phyloP scores from a whole-genome alignment of 2,329 filamentous ascomycete species.

The Zopfia rhizophila region DNA sequence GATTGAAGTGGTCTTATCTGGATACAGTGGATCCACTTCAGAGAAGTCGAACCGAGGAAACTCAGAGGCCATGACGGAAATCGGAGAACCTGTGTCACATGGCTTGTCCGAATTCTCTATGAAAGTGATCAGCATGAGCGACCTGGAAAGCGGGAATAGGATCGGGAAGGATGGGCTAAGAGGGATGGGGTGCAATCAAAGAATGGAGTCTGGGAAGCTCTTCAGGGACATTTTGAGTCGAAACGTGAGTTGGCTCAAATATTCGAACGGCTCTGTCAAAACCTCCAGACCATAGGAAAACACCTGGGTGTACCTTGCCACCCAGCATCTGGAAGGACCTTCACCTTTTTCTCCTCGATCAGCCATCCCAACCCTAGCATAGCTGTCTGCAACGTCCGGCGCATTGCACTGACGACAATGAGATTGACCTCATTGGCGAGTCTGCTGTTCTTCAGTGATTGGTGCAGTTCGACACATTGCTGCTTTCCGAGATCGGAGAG shows the following conservation, averaged over 20 bases:
- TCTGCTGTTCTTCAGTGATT: slow-evolving; percentile 47
- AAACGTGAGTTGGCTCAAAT: too few relatives aligned
- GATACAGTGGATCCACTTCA: slow-evolving; percentile 67
- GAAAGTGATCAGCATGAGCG: background rate
- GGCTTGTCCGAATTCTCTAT: slow-evolving; percentile 60
- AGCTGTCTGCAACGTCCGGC: slow-evolving; percentile 72
- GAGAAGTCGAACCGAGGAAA: slow-evolving; percentile 69
- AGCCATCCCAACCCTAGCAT: slow-evolving; percentile 68
- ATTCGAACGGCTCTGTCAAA: too few relatives aligned
- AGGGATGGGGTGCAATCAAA: background rate
- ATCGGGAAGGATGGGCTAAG: background rate
- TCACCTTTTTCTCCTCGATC: slow-evolving; percentile 57
- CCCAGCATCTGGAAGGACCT: slow-evolving; percentile 66
- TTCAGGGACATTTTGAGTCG: too few relatives aligned
- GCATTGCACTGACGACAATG: slow-evolving; percentile 73
- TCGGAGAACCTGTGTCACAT: slow-evolving; percentile 69
- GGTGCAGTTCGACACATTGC: slow-evolving; percentile 54
- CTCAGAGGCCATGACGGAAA: slow-evolving; percentile 56
- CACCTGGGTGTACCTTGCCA: slow-evolving; percentile 76
- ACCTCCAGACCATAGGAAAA: background rate
- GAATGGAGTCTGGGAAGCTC: too few relatives aligned
- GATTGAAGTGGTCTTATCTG: slow-evolving; percentile 66
- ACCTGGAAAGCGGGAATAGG: background rate
- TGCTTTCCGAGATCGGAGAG: slow-evolving; percentile 54
- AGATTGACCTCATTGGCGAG: slow-evolving; percentile 60